These are phyloP conservation scores for Acmispon strigosus DNA, from an alignment of 306 rosid genomes.

Conservation along the genomic window DNA sequence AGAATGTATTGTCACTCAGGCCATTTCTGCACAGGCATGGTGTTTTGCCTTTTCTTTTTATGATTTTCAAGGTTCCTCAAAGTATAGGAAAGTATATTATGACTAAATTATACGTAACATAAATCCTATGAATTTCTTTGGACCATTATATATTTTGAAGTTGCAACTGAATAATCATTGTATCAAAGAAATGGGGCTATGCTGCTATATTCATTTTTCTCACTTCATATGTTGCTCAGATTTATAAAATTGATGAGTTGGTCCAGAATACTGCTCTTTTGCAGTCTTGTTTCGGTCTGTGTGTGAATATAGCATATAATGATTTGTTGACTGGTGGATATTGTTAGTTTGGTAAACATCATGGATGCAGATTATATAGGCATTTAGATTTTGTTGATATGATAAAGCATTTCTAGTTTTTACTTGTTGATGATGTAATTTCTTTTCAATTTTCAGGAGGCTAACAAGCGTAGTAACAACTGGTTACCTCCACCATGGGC, in stretches of 20 bases:
- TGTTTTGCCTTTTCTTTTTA: slow-evolving; percentile 7
- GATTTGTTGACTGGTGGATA: background rate
- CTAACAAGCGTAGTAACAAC: slow-evolving; percentile 70
- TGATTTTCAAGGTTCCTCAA: background rate
- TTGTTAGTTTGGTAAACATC: slow-evolving; percentile 3
- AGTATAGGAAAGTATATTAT: background rate
- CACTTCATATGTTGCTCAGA: background rate
- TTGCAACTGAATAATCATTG: background rate
- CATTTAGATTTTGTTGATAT: background rate
- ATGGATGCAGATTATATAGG: background rate
- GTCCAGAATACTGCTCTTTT: background rate
- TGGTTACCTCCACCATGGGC: slow-evolving; percentile 99
- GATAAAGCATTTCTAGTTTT: background rate
- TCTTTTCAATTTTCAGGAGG: slow-evolving; percentile 51
- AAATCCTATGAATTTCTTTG: background rate
- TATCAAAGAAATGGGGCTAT: background rate
- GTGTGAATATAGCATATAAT: background rate
- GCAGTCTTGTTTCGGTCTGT: background rate
- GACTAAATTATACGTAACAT: background rate
- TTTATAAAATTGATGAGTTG: background rate
- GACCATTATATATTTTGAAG: background rate
- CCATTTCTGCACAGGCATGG: slow-evolving; percentile 83
- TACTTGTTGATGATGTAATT: slow-evolving; percentile 2
- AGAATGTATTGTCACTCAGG: slow-evolving; percentile 80
- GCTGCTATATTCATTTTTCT: background rate